Base-by-base conservation (phyloP, 208 protist species). In the Wallacemonas sp. region DNA sequence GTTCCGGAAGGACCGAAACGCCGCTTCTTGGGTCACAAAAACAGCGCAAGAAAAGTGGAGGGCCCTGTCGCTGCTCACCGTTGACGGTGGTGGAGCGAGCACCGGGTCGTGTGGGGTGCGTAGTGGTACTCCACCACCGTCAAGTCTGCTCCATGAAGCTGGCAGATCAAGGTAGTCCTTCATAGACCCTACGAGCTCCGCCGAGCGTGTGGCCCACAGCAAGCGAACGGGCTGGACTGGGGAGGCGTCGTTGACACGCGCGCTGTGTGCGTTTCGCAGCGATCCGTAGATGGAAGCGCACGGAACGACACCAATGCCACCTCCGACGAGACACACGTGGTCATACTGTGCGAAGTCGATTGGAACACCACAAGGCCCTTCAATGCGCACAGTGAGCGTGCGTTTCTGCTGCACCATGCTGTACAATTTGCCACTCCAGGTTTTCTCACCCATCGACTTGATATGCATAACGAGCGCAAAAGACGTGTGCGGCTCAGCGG, bases 381-480 rank as follows among this genome's bases (percentile, higher is more conserved):
- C 78, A 68, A 85, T 62, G 34, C 63, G 53, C 50, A 85, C 22
- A 5, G 59, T 73, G 54, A 85, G 64, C 29, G 38, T 46, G 17
- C 45, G 57, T 24, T 71, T 66, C 24, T 39, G 22, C 19, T 52
- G 27, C 41, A 74, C 66, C 21, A 78, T 46, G n/a, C 63, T 38
- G 60, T 75, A 41, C 38, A 85, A 71, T 30, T 52, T 61, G 12
- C 65, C 68, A 21, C 73, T 87, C 76, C 76, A 87, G 21, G 77
- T 83, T 27, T 36, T 45, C 24, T 71, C 63, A 17, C 81, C 81
- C 77, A 87, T 81, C 6, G 67, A 76, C 55, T 83, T 80, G 59
- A 87, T 75, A 61, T 81, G 68, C 41, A 87, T 67, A 59, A 76
- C 61, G 50, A 70, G 63, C 19, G 71, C 30, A 27, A 13, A 33